These are phyloP conservation scores for Citrus reticulata DNA, from an alignment of 345 rosid genomes.

Conservation along the genomic window DNA sequence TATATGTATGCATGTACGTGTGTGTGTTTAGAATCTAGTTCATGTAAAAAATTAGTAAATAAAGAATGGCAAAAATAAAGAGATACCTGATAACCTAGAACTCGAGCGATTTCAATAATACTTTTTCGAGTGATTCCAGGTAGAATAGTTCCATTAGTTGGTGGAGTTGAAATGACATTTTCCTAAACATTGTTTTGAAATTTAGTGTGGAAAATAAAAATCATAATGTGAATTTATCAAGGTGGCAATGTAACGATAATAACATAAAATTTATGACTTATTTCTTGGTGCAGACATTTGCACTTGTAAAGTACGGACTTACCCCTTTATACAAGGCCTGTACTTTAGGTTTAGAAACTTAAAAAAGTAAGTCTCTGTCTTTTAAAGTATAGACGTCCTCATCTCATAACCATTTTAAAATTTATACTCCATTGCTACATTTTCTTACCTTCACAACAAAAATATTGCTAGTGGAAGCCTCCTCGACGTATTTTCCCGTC, in stretches of 20 bases:
- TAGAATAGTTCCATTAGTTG: slow-evolving; percentile 42
- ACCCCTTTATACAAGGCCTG: no score
- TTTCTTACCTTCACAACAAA: slow-evolving; percentile 53
- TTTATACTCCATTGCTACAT: neutral
- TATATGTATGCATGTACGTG: no score
- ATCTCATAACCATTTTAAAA: no score
- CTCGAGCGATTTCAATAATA: slow-evolving; percentile 30
- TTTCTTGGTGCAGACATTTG: no score
- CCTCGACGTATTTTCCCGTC: slow-evolving; percentile 53
- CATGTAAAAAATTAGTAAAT: neutral
- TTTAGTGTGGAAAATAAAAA: neutral
- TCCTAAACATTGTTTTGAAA: slow-evolving; percentile 22
- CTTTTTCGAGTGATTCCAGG: slow-evolving; percentile 53
- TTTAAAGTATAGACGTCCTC: no score
- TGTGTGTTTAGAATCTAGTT: no score
- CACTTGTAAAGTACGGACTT: no score
- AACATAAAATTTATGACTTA: no score
- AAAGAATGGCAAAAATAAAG: neutral
- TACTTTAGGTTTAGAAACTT: no score
- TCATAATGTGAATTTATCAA: neutral
- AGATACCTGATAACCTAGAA: slow-evolving; percentile 17
- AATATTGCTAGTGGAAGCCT: slow-evolving; percentile 55
- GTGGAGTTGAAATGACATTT: slow-evolving; percentile 37
- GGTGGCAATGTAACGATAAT: neutral
- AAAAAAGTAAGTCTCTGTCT: no score